Percentiles rank a stretch among this genome's conserved stretches.
These are phyloP conservation scores for Pyrenophora seminiperda DNA, from an alignment of 2,329 filamentous ascomycete species.

Conservation along the genomic window DNA sequence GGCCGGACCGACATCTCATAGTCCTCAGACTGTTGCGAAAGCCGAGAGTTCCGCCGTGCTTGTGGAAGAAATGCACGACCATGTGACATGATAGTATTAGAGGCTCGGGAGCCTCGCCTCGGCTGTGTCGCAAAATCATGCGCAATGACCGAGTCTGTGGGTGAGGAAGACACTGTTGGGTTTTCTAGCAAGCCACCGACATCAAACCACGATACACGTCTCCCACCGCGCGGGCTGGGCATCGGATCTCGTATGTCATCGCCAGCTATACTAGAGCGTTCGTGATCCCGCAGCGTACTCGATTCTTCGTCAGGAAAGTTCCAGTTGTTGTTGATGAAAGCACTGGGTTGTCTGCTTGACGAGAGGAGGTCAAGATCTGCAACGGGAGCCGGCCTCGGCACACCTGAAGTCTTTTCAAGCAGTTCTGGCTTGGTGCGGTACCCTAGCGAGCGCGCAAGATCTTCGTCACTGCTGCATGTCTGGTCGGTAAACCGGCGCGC, in stretches of 20 bases:
- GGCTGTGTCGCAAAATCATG: conserved; percentile 51
- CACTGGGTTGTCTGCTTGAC: conserved; percentile 25
- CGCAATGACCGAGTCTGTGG: conserved; percentile 44
- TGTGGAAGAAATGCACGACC: conserved; percentile 32
- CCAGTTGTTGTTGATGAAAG: conserved; percentile 41
- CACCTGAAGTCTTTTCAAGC: conserved; percentile 49
- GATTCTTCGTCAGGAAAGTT: conserved; percentile 38
- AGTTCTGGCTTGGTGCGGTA: conserved; percentile 65
- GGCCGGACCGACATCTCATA: conserved; percentile 34
- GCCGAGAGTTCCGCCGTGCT: conserved; percentile 38
- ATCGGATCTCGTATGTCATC: conserved; percentile 41
- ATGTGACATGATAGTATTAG: conserved; percentile 29
- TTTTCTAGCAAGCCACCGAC: conserved; percentile 75
- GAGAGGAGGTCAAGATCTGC: conserved; percentile 37
- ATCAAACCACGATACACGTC: conserved; percentile 80
- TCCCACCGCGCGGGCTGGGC: conserved; percentile 46
- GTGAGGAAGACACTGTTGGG: conserved; percentile 32
- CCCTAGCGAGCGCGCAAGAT: conserved; percentile 81
- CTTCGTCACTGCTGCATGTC: conserved; percentile 88
- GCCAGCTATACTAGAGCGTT: conserved; percentile 29
- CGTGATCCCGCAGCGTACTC: conserved; percentile 23
- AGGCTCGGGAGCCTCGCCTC: conserved; percentile 40
- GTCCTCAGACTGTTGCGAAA: conserved; percentile 45
- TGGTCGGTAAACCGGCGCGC: conserved; percentile 66
- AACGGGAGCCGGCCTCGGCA: conserved; percentile 48